phyloP scores from a whole-genome alignment of 768 basidiomycete species.

The Tricholoma furcatifolium region DNA sequence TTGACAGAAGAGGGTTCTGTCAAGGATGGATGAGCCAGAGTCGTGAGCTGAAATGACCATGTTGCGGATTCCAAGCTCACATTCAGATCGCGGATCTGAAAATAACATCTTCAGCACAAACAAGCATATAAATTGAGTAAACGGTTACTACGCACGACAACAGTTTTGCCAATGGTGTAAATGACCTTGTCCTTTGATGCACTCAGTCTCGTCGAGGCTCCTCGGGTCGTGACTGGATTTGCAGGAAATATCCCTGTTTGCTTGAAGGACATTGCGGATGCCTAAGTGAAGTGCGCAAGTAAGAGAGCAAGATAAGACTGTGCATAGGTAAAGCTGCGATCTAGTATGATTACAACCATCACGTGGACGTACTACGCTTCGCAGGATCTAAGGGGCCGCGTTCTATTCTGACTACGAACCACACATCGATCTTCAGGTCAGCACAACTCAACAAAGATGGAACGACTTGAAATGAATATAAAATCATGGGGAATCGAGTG shows the following conservation, averaged over 20 bases:
- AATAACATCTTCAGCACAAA: not conserved
- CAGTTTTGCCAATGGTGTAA: constrained; percentile 81
- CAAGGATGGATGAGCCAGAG: constrained; percentile 5
- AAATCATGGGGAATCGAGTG: no score
- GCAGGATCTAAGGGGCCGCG: no score
- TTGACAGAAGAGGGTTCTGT: constrained; percentile 65
- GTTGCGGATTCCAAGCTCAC: constrained; percentile 36
- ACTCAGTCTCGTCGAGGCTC: constrained; percentile 70
- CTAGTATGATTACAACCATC: not conserved
- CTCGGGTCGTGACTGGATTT: constrained; percentile 67
- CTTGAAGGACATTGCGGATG: constrained; percentile 46
- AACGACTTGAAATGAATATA: no score
- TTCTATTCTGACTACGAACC: no score
- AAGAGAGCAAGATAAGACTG: not conserved
- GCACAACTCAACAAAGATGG: no score
- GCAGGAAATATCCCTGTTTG: constrained; percentile 55
- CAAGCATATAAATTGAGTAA: not conserved
- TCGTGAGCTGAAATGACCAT: not conserved
- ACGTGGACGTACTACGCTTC: not conserved
- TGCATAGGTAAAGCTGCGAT: not conserved
- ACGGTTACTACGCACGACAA: constrained; percentile 62
- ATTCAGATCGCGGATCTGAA: constrained; percentile 80
- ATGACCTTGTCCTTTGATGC: constrained; percentile 77
- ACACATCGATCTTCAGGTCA: no score
- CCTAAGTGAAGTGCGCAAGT: not conserved